These are phyloP conservation scores for Trypanosoma caninum DNA, from an alignment of 208 protist genomes.

Conservation along the genomic window DNA sequence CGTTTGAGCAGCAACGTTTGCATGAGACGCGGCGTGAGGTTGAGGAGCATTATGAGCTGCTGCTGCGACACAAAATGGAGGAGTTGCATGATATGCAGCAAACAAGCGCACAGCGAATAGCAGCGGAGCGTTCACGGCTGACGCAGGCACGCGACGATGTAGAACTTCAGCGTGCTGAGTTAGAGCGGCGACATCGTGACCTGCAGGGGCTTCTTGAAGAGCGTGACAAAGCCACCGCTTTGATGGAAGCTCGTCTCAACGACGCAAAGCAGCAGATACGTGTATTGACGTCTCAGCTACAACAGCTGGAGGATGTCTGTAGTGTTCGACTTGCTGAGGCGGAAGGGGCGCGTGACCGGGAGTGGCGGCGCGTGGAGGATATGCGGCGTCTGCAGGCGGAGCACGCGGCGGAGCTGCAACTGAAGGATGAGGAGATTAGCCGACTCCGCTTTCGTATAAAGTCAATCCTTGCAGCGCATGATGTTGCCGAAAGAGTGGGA, in stretches of 20 bases:
- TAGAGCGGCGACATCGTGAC: slow-evolving; percentile 57
- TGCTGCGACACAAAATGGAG: slow-evolving; percentile 59
- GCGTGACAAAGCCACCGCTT: slow-evolving; percentile 34
- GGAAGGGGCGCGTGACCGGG: slow-evolving; percentile 60
- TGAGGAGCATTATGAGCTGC: slow-evolving; percentile 47
- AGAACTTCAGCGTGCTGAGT: slow-evolving; percentile 51
- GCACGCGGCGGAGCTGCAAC: slow-evolving; percentile 63
- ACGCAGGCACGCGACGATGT: slow-evolving; percentile 54
- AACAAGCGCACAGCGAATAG: slow-evolving; percentile 39
- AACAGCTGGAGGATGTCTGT: slow-evolving; percentile 79
- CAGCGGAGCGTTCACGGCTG: slow-evolving; percentile 68
- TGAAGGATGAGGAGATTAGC: slow-evolving; percentile 77
- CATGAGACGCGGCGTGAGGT: slow-evolving; percentile 47
- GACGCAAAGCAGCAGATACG: slow-evolving; percentile 51
- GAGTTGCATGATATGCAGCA: slow-evolving; percentile 63
- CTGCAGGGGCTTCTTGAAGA: slow-evolving; percentile 31
- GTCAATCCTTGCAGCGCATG: slow-evolving; percentile 3
- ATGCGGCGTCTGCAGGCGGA: slow-evolving; percentile 67
- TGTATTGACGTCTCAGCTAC: slow-evolving; percentile 39
- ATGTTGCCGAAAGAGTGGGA: background rate
- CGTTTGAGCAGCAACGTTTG: slow-evolving; percentile 56
- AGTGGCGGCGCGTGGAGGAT: slow-evolving; percentile 64
- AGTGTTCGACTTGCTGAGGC: slow-evolving; percentile 63
- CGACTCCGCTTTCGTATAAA: slow-evolving; percentile 68
- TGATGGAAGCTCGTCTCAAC: slow-evolving; percentile 20